phyloP scores from a whole-genome alignment of 768 basidiomycete genomes.

The Harrya chromipes region DNA sequence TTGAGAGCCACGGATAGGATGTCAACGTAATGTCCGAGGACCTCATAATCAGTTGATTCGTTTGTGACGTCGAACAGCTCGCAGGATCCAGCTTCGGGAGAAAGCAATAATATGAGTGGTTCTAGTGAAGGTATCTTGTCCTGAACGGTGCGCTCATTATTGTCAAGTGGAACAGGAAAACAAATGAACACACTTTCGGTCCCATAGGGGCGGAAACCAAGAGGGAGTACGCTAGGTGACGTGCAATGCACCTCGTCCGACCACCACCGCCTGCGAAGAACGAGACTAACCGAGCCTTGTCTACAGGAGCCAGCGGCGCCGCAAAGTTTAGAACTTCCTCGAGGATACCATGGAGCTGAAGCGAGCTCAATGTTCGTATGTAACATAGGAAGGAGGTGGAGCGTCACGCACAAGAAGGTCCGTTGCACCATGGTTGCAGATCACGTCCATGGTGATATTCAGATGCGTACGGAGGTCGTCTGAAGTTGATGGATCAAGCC shows the following conservation, averaged over 20 bases:
- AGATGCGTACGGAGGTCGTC: constrained; percentile 46
- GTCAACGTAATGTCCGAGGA: constrained; percentile 50
- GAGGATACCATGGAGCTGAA: constrained; percentile 48
- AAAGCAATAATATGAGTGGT: constrained; percentile 49
- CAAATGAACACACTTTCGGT: constrained; percentile 14
- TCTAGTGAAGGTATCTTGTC: constrained; percentile 47
- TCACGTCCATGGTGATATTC: constrained; percentile 42
- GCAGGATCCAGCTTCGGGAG: constrained; percentile 37
- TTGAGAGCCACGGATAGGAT: constrained; percentile 60
- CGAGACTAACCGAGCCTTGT: constrained; percentile 49
- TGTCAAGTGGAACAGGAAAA: background rate
- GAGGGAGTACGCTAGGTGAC: constrained; percentile 50
- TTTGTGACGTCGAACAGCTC: constrained; percentile 54
- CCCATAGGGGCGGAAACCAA: constrained; percentile 4
- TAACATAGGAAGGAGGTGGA: background rate
- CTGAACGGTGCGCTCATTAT: constrained; percentile 28
- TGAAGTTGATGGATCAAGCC: constrained; percentile 50
- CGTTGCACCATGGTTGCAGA: constrained; percentile 40
- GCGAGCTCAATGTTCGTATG: background rate
- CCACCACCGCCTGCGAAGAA: constrained; percentile 51
- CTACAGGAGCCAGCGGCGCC: constrained; percentile 40
- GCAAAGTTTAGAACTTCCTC: constrained; percentile 43
- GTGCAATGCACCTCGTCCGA: constrained; percentile 52
- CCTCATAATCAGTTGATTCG: constrained; percentile 58
- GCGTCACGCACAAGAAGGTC: constrained; percentile 27